These are phyloP conservation scores for Tolypocladium nubicola DNA, from an alignment of 2,329 filamentous ascomycete species.

Conservation along the genomic window DNA sequence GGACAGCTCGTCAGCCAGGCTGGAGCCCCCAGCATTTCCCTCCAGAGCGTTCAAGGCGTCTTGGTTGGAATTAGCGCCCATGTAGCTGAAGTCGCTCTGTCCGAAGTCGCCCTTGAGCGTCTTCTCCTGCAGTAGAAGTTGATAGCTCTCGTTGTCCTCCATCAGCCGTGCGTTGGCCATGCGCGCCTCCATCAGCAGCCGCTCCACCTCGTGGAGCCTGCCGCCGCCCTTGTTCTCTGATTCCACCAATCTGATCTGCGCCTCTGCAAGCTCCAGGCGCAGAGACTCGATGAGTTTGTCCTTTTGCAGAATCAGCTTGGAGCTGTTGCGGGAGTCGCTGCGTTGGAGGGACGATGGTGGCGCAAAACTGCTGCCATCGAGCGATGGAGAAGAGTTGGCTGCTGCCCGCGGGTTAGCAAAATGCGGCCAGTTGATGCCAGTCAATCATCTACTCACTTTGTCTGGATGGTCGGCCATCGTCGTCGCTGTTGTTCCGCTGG, in stretches of 20 bases:
- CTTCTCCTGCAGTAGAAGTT: constrained; percentile 86
- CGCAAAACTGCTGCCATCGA: constrained; percentile 73
- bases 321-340: constrained; percentile 82
- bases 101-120: constrained; percentile 90
- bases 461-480: constrained; percentile 47
- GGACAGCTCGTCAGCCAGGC: constrained; percentile 81
- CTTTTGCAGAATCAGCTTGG: constrained; percentile 85
- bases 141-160: constrained; percentile 98
- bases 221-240: constrained; percentile 88
- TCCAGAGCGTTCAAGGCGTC: constrained; percentile 56
- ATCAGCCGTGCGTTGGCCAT: constrained; percentile 94
- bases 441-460: constrained; percentile 33
- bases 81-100: constrained; percentile 70
- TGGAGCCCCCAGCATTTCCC: constrained; percentile 41
- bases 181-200: constrained; percentile 77
- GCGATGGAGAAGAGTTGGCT: constrained; percentile 52
- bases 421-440: background rate
- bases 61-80: constrained; percentile 46
- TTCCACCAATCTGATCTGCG: constrained; percentile 90
- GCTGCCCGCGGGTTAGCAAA: constrained; percentile 12
- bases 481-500: constrained; percentile 54
- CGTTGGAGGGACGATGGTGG: constrained; percentile 75
- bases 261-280: constrained; percentile 83
- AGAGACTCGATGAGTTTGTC: constrained; percentile 93
- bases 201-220: constrained; percentile 80